Percentiles rank a stretch among this genome's conserved stretches.
Evolutionary conservation across 768 basidiomycete species (phyloP).

Genomic region (Collybia mongolica): DNA sequence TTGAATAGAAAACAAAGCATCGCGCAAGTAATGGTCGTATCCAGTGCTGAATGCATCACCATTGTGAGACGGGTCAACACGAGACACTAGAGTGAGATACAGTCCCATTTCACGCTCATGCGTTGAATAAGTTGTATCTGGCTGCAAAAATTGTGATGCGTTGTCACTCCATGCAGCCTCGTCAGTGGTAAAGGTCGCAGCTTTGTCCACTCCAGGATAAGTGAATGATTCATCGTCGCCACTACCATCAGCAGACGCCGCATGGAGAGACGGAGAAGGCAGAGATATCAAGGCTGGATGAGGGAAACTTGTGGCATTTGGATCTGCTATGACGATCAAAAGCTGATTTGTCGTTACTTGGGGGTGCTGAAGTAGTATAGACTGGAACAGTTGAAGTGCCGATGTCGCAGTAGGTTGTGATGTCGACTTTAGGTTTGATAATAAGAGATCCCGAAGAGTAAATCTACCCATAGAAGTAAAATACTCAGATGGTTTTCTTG

Average conservation of each 20-base stretch:
- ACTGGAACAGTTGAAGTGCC: slow-evolving; percentile 78
- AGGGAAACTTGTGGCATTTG: slow-evolving; percentile 73
- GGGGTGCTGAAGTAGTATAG: slow-evolving; percentile 72
- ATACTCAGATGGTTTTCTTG: slow-evolving; percentile 72
- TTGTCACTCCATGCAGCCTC: slow-evolving; percentile 14
- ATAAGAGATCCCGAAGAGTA: slow-evolving; percentile 85
- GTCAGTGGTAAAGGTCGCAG: slow-evolving; percentile 1
- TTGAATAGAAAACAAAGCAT: slow-evolving; percentile 70
- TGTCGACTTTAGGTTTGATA: slow-evolving; percentile 73
- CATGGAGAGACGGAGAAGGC: slow-evolving; percentile 7
- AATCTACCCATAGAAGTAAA: slow-evolving; percentile 87
- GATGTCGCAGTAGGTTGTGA: slow-evolving; percentile 67
- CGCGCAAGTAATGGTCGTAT: slow-evolving; percentile 80
- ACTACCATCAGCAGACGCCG: slow-evolving; percentile 31
- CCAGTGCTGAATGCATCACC: slow-evolving; percentile 80
- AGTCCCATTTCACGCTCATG: slow-evolving; percentile 84
- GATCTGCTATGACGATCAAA: slow-evolving; percentile 67
- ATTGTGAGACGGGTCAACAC: slow-evolving; percentile 67
- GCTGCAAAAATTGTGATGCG: slow-evolving; percentile 50
- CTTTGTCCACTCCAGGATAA: slow-evolving; percentile 38
- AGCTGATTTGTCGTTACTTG: slow-evolving; percentile 63
- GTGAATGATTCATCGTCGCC: slow-evolving; percentile 52
- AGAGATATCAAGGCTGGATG: slow-evolving; percentile 44
- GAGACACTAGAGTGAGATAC: slow-evolving; percentile 76
- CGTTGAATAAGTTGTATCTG: slow-evolving; percentile 73